Evolutionary conservation across 805 yeast species (phyloP).

Genomic region (Wickerhamomyces hampshirensis): DNA sequence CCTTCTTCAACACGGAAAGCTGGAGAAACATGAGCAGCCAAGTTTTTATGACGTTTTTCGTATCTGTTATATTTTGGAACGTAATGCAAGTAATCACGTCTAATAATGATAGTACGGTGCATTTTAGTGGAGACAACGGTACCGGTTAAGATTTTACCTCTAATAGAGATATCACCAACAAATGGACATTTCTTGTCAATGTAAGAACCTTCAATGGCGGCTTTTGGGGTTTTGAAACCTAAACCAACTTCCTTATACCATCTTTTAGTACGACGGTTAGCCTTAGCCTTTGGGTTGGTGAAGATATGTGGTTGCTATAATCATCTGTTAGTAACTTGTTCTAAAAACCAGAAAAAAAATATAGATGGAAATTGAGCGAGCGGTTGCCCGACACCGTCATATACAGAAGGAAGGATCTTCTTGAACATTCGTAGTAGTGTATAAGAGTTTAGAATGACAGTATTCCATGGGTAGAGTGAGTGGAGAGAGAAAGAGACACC

Average conservation of each 20-base stretch:
- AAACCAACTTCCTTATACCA: conserved; percentile 99
- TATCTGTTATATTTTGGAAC: conserved; percentile 99
- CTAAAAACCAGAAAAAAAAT: too few relatives aligned
- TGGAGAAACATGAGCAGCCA: conserved; percentile 99
- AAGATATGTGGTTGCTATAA: conserved; percentile 99
- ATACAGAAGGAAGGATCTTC: too few relatives aligned
- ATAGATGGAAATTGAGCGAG: too few relatives aligned
- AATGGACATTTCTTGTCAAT: conserved; percentile 99
- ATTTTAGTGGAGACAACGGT: conserved; percentile 99
- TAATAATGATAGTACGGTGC: conserved; percentile 99
- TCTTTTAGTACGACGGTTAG: conserved; percentile 98
- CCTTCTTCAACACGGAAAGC: conserved; percentile 99
- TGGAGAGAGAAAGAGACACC: too few relatives aligned
- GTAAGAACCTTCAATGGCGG: conserved; percentile 98
- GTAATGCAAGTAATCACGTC: conserved; percentile 99
- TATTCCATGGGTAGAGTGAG: too few relatives aligned
- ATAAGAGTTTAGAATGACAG: too few relatives aligned
- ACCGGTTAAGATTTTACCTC: conserved; percentile 99
- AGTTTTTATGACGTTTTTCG: conserved; percentile 99
- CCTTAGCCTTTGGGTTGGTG: conserved; percentile 99
- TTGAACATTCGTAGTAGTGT: too few relatives aligned
- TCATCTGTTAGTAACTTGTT: too few relatives aligned
- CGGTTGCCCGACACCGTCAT: too few relatives aligned
- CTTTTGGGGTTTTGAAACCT: conserved; percentile 99
- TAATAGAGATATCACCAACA: conserved; percentile 93